Evolutionary conservation across 129 eudicot genomes (phyloP).

Genomic region (Helianthus tuberosus): DNA sequence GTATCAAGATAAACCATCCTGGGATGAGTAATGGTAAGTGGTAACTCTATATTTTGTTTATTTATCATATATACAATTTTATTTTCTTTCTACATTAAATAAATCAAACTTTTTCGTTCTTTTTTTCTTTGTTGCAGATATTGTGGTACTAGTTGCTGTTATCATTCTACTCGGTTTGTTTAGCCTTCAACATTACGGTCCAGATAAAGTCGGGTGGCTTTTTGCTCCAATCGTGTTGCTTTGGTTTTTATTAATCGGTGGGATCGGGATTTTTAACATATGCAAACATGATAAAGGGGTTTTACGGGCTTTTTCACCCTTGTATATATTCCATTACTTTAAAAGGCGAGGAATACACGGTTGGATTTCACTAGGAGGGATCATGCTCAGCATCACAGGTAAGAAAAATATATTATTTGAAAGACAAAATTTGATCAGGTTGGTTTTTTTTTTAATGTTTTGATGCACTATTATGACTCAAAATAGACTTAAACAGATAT

Average conservation of each 20-base stretch:
- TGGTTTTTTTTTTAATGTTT: background rate
- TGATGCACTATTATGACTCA: background rate
- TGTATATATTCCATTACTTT: constrained; percentile 56
- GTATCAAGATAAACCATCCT: constrained; percentile 84
- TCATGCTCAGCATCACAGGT: constrained; percentile 86
- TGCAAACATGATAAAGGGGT: constrained; percentile 54
- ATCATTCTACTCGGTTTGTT: constrained; percentile 59
- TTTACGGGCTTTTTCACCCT: constrained; percentile 63
- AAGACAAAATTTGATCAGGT: background rate
- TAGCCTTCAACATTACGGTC: constrained; percentile 74
- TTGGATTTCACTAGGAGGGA: constrained; percentile 80
- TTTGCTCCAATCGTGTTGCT: constrained; percentile 50
- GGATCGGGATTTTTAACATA: constrained; percentile 67
- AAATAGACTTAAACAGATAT: background rate
- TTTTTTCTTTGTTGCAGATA: constrained; percentile 48
- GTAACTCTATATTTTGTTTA: background rate
- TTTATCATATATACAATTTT: background rate
- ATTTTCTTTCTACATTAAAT: background rate
- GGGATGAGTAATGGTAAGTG: constrained; percentile 73
- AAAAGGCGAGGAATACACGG: constrained; percentile 51
- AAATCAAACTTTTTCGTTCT: background rate
- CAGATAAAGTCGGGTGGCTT: constrained; percentile 59
- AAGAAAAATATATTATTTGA: background rate
- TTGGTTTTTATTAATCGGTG: constrained; percentile 75
- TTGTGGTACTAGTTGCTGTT: constrained; percentile 72